Base-by-base conservation (phyloP, 139 green algal genomes). In the Auxenochlorella pyrenoidosa region DNA sequence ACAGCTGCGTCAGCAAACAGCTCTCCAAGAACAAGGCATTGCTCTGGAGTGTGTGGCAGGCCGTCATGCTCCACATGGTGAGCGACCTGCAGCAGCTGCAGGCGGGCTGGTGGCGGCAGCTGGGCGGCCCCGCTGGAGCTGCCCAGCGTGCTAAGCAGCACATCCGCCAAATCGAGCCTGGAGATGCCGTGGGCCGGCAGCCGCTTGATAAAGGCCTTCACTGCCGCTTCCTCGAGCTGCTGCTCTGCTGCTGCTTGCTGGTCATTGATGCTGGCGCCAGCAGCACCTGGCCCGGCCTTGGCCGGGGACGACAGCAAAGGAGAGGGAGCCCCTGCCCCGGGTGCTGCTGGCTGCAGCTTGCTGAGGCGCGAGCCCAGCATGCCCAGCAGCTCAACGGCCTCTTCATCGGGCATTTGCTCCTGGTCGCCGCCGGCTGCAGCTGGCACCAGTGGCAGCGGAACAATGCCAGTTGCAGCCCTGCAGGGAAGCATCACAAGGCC, bases 11-110 rank as follows among this genome's bases (percentile, higher is more conserved):
- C 66, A 28, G 34, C 41, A 43, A 70, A 79, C 44, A 86, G 66
- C 44, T 86, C 82, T 8, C 66, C 82, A 47, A 86, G 66, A 34
- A 86, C 66, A n/a, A 86, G 66, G 82, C 82, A 86, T 15, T 28
- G 19, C 32, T 38, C 65, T 34, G 82, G 38, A 0, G 66, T 10
- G 41, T 70, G 68, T 19, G 34, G 28, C 36, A 43, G 2, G 21
- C 43, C 63, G 3, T 66, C 47, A 36, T 86, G 82, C 66, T 79
- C 44, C 44, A 66, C 66, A 1, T 75, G 59, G 34, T 78, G 65
- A 34, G 66, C 82, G 0, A 86, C 43, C 66, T 86, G 65, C 82
- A 86, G 66, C 82, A 86, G 66, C 66, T 79, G 82, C 44, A 36
- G 47, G 18, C 43, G 43, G 19, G 22, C 66, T 2, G 41, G 40